Conservation (phyloP, 805 yeast genomes). For the Pichia nakasei region DNA sequence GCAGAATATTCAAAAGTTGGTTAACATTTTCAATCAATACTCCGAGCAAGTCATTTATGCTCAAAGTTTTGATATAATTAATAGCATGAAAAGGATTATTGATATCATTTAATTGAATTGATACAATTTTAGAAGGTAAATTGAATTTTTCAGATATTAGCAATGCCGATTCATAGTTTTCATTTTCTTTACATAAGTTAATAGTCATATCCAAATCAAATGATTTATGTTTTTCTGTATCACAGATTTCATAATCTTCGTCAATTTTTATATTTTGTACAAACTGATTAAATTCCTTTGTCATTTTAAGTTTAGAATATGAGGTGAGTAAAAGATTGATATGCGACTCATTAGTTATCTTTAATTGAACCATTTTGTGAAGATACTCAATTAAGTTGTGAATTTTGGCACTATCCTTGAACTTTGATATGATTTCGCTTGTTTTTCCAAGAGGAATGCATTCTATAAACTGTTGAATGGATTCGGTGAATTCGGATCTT, state of each 20-base stretch:
- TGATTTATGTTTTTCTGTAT: slow-evolving; percentile 25
- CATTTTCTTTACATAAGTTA: slow-evolving; percentile 63
- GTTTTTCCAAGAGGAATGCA: slow-evolving; percentile 42
- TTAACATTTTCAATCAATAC: slow-evolving; percentile 50
- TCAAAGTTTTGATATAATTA: slow-evolving; percentile 55
- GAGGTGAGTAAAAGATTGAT: slow-evolving; percentile 71
- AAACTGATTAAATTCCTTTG: slow-evolving; percentile 48
- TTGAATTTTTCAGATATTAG: slow-evolving; percentile 60
- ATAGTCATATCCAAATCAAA: slow-evolving; percentile 66
- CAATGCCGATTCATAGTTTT: slow-evolving; percentile 58
- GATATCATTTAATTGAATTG: slow-evolving; percentile 60
- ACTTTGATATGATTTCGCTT: slow-evolving; percentile 70
- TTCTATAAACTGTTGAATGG: slow-evolving; percentile 66
- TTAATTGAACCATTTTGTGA: slow-evolving; percentile 46
- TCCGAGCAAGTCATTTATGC: slow-evolving; percentile 69
- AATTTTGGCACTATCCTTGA: slow-evolving; percentile 69
- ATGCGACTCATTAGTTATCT: slow-evolving; percentile 66
- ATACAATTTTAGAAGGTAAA: slow-evolving; percentile 68
- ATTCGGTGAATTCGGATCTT: slow-evolving; percentile 55
- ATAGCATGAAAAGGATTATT: slow-evolving; percentile 52
- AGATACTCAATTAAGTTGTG: slow-evolving; percentile 54
- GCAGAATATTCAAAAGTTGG: slow-evolving; percentile 52
- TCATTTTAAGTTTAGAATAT: slow-evolving; percentile 64
- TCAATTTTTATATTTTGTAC: slow-evolving; percentile 32
- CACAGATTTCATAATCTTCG: slow-evolving; percentile 28